Base-by-base conservation (phyloP, 192 early-diverging fungal species). In the Phlyctochytrium planicorne region DNA sequence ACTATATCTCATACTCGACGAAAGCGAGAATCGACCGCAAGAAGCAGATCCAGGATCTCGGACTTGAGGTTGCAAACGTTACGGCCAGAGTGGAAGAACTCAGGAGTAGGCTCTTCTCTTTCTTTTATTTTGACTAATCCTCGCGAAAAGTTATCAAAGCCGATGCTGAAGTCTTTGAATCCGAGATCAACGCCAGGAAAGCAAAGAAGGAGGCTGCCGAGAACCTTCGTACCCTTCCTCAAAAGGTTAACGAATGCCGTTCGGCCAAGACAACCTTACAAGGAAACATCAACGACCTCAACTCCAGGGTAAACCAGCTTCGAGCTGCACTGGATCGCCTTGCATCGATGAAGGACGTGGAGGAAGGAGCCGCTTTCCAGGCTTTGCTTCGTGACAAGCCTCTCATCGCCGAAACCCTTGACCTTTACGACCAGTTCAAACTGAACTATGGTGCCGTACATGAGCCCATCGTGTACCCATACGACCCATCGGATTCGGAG, bases 361-460 rank as follows among this genome's bases (percentile, higher is more conserved):
- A 68, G 50, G 72, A 74, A 30, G 72, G 70, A 2, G 70, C 70
- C 30, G 70, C 70, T 10, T 72, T 66, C 32, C 63, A 72, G 47
- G 70, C 70, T 2, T 35, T 72, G 57, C 33, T 72, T 63, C 31
- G 70, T 17, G 72, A 70, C 20, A 74, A 78, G 35, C 65, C 62
- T 1, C 66, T 70, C 30, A 35, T 91, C 23, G 79, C 84, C 32
- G 64, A 67, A 25, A 83, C 91, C 0, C 78, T 91, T 30, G 63
- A 72, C 20, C 79, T 73, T 12, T 92, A 87, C 56, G 83, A 88
- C 16, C 82, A 84, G 25, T 92, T 87, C 56, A 80, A 72, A 72
- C 59, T 69, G 30, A 69, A 68, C 1, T 65, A 76, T n/a, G 78
- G 77, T 59, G 70, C 66, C 33, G 67, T 62, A 1, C 67, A 64